A percentile compares a stretch with the other conserved stretches of the same genome.
Conservation (phyloP, 208 protist species). For the Acanthamoeba healyi region DNA sequence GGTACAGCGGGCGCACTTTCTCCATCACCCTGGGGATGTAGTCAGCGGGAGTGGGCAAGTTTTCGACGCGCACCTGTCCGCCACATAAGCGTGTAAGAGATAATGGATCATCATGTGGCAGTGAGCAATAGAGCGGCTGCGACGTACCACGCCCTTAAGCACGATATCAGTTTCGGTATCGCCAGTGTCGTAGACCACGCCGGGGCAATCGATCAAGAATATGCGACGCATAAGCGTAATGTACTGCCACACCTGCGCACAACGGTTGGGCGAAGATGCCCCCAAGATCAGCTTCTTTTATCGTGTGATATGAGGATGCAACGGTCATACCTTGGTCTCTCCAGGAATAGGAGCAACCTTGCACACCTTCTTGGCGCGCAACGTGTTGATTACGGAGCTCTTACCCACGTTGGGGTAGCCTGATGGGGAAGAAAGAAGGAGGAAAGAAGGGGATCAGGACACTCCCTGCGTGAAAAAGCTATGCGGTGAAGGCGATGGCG, state of each 20-base stretch:
- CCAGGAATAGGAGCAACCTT: slow-evolving; percentile 99
- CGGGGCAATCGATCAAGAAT: slow-evolving; percentile 99
- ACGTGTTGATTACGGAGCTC: slow-evolving; percentile 99
- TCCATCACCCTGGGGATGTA: slow-evolving; percentile 96
- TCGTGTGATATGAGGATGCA: background rate
- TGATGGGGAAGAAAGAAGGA: background rate
- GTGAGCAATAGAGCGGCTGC: slow-evolving; percentile 71
- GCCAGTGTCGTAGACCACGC: slow-evolving; percentile 96
- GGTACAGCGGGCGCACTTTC: slow-evolving; percentile 96
- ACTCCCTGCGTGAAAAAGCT: no score
- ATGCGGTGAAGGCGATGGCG: background rate
- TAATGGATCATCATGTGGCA: no score
- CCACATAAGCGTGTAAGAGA: no score
- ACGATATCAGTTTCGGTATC: slow-evolving; percentile 98
- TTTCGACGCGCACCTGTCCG: slow-evolving; percentile 90
- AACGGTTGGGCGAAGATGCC: background rate
- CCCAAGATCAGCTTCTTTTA: background rate
- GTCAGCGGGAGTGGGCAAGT: slow-evolving; percentile 94
- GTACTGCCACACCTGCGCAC: slow-evolving; percentile 98
- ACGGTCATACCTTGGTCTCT: slow-evolving; percentile 96
- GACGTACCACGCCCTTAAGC: slow-evolving; percentile 98
- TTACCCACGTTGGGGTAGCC: slow-evolving; percentile 98
- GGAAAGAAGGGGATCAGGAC: background rate
- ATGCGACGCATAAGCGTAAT: slow-evolving; percentile 98
- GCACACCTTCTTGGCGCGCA: slow-evolving; percentile 98